phyloP scores from a whole-genome alignment of 345 rosid genomes.

The Boechera retrofracta region DNA sequence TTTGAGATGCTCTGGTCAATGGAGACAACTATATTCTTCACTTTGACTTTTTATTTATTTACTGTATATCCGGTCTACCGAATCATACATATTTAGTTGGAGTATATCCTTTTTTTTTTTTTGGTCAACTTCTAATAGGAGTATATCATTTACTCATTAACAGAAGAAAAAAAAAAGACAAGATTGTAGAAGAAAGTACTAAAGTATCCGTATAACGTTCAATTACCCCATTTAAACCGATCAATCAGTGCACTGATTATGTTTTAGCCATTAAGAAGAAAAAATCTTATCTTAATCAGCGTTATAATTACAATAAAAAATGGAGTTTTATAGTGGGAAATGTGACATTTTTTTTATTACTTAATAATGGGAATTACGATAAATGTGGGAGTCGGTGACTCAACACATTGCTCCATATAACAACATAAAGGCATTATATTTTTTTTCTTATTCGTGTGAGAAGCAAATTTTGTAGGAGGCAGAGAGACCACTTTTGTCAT shows the following conservation, averaged over 20 bases:
- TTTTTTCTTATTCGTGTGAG: neutral
- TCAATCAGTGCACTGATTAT: constrained; percentile 34
- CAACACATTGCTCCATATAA: constrained; percentile 35
- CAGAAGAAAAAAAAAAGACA: neutral
- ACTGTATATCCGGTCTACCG: neutral
- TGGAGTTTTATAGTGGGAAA: constrained; percentile 18
- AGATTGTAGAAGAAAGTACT: neutral
- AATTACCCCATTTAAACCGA: constrained; percentile 15
- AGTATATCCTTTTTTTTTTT: neutral
- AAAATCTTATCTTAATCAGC: constrained; percentile 19
- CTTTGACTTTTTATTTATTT: neutral
- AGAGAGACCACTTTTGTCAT: constrained; percentile 17
- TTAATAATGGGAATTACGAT: constrained; percentile 27
- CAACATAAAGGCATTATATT: neutral
- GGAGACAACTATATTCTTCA: neutral
- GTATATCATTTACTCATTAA: neutral
- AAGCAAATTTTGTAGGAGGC: constrained; percentile 20
- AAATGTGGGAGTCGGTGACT: constrained; percentile 14
- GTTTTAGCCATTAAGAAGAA: constrained; percentile 23
- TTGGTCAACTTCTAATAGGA: no score
- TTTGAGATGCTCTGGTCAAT: constrained; percentile 21
- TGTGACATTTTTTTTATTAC: neutral
- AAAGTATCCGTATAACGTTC: constrained; percentile 17
- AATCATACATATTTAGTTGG: neutral
- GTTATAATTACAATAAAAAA: neutral